Base-by-base conservation (phyloP, 495 filamentous ascomycete species). In the Platismatia glauca region DNA sequence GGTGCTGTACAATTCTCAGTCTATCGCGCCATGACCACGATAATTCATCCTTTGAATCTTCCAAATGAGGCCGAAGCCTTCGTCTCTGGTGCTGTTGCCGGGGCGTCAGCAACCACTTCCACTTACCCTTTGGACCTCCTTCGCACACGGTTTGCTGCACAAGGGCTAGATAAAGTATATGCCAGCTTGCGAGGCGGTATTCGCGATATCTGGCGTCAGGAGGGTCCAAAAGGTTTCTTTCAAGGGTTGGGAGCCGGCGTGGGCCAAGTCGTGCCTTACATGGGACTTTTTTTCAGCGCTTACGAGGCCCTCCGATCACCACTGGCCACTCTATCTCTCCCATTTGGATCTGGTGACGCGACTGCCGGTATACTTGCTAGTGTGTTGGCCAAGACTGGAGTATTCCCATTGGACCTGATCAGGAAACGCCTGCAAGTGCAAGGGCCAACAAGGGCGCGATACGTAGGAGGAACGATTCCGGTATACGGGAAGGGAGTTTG, bases 81-180 rank as follows among this genome's bases (percentile, higher is more conserved):
- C 74, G 69, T 96, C 59, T 79, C 89, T 7, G 94, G 94, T 46
- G 92, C 91, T 6, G 68, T 79, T 8, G 91, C 89, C 8, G 94
- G 94, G 58, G 90, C 84, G 12, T 71, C 83, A 34, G 90, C 95
- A 29, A 97, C 95, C 0, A 85, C 84, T 12, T 75, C 79, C 7
- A 97, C 95, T 39, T 97, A 97, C 76, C 94, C 94, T 13, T 82
- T 97, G 33, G 94, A 98, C 75, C 81, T 98, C 7, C 83, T 98
- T 6, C 86, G 94, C 55, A 98, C 94, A 37, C 86, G 94, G 3
- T 98, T 98, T 74, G 94, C 94, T 8, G 95, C 95, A 0, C 92
- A 96, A 72, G 95, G 94, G 31, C 82, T 80, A n/a, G 86, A 93
- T 44, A 84, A 80, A 48, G 81, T 97, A 4, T 97, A 98, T 74